A percentile compares a stretch with the other conserved stretches of the same genome.
phyloP scores from a whole-genome alignment of 1,284 basidiomycete genomes.

The Paramarasmius palmivorus region DNA sequence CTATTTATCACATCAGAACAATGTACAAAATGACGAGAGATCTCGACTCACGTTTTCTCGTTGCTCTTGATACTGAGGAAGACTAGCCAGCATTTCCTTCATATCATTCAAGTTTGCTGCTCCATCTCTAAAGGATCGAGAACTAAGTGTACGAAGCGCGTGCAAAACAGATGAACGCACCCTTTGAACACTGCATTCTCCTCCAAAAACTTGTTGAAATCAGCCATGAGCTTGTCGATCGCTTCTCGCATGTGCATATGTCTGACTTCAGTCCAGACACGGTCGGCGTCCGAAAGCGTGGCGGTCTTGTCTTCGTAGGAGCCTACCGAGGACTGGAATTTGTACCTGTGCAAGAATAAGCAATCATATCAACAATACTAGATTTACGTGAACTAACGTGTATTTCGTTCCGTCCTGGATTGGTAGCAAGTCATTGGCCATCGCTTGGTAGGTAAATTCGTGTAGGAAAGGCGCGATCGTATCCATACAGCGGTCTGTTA shows the following conservation, averaged over 20 bases:
- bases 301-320: constrained; percentile 87
- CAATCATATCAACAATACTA: neutral
- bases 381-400: constrained; percentile 52
- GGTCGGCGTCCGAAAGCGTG: constrained; percentile 81
- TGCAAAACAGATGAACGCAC: constrained; percentile 38
- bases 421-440: constrained; percentile 92
- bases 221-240: constrained; percentile 93
- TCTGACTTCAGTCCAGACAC: constrained; percentile 89
- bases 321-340: constrained; percentile 83
- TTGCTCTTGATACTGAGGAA: constrained; percentile 95
- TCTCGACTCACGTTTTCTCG: constrained; percentile 77
- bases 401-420: constrained; percentile 88
- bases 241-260: constrained; percentile 99
- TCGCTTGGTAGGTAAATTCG: constrained; percentile 99
- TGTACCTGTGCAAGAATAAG: constrained; percentile 56
- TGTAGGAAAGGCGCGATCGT: constrained; percentile 89
- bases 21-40: neutral
- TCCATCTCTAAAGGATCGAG: constrained; percentile 60
- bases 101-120: constrained; percentile 93
- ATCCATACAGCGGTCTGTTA: constrained; percentile 97
- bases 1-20: constrained; percentile 38
- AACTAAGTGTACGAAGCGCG: constrained; percentile 2
- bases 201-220: constrained; percentile 92
- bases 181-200: constrained; percentile 92
- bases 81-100: constrained; percentile 96